A percentile compares a stretch with the other conserved stretches of the same genome.
Evolutionary conservation across 805 yeast genomes (phyloP).

Genomic region (Suhomyces sp.): DNA sequence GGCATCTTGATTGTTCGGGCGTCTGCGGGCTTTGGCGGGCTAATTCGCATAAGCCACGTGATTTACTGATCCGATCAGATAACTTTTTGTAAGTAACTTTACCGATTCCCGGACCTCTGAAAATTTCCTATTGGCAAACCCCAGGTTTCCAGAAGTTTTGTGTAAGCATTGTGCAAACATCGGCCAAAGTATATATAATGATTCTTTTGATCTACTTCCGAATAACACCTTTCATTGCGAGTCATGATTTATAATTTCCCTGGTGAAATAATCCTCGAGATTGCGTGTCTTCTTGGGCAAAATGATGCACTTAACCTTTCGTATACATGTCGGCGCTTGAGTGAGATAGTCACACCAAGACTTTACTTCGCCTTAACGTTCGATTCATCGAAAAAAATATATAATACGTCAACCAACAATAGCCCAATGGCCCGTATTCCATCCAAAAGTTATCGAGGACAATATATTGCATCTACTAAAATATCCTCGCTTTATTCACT

Average conservation of each 20-base stretch:
- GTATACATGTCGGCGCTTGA: conserved; percentile 4
- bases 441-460: neutral
- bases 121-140: conserved; percentile 4
- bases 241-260: conserved; percentile 8
- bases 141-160: neutral
- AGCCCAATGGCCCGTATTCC: neutral
- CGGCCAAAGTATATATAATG: neutral
- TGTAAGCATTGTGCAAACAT: neutral
- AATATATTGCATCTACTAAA: neutral
- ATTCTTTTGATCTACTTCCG: too few relatives aligned
- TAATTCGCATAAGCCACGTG: conserved; percentile 1
- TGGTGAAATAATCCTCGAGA: conserved; percentile 7
- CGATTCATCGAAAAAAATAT: conserved; percentile 10
- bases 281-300: conserved; percentile 10
- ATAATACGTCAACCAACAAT: neutral
- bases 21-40: neutral
- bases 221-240: neutral
- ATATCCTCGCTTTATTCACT: conserved; percentile 12
- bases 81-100: conserved; percentile 8
- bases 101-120: conserved; percentile 5
- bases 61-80: conserved; percentile 10
- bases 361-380: conserved; percentile 8
- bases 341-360: conserved; percentile 5
- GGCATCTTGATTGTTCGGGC: neutral
- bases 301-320: conserved; percentile 10